phyloP scores from a whole-genome alignment of 495 filamentous ascomycete genomes.

The Lasiosphaeria ovina region DNA sequence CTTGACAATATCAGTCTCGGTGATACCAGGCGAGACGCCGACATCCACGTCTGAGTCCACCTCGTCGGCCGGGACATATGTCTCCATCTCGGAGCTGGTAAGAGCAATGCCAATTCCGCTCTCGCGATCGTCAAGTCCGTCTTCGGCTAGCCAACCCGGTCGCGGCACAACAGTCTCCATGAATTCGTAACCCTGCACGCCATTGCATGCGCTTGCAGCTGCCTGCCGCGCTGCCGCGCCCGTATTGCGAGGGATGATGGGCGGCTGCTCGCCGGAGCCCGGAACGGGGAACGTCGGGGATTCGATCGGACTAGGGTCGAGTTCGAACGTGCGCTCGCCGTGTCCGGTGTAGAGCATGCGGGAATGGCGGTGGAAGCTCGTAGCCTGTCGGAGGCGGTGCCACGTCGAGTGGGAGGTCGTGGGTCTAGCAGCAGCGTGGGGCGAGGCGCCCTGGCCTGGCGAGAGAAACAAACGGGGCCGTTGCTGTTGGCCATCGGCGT shows the following conservation, averaged over 20 bases:
- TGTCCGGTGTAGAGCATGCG: constrained; percentile 36
- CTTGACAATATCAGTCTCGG: constrained; percentile 36
- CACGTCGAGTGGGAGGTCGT: constrained; percentile 47
- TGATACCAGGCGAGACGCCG: constrained; percentile 38
- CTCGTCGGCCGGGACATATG: constrained; percentile 29
- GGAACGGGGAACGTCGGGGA: constrained; percentile 44
- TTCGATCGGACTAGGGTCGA: constrained; percentile 30
- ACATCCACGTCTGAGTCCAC: constrained; percentile 34
- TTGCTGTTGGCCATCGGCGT: constrained; percentile 28
- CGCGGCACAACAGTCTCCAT: constrained; percentile 36
- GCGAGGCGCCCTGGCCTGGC: constrained; percentile 14
- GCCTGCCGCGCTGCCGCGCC: constrained; percentile 71
- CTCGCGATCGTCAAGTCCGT: constrained; percentile 60
- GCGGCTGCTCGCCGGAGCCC: constrained; percentile 48
- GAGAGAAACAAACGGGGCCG: constrained; percentile 22
- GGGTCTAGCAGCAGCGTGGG: constrained; percentile 27
- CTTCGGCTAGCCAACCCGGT: constrained; percentile 34
- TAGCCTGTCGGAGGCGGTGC: constrained; percentile 47
- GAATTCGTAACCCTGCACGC: constrained; percentile 57
- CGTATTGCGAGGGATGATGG: constrained; percentile 52
- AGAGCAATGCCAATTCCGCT: constrained; percentile 80
- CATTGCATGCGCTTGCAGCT: constrained; percentile 55
- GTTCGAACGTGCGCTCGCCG: constrained; percentile 34
- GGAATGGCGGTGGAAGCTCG: constrained; percentile 48
- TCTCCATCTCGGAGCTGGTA: constrained; percentile 47